Evolutionary conservation across 495 filamentous ascomycete genomes (phyloP).

Genomic region (Podospora tetraspora): DNA sequence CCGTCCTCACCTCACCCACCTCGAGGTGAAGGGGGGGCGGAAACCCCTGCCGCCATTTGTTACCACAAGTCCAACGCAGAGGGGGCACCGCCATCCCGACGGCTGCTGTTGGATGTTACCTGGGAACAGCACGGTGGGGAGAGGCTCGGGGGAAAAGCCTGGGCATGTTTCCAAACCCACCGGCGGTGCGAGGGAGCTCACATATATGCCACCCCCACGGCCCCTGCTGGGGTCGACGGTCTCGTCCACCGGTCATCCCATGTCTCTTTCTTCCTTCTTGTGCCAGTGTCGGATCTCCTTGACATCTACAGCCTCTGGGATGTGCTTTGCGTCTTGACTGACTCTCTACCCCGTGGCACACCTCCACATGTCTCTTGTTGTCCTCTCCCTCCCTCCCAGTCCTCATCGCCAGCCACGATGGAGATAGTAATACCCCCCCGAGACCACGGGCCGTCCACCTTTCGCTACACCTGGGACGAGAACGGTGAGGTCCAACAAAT

Average conservation of each 20-base stretch:
- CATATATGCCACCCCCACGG: constrained; percentile 11
- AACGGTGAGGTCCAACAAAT: constrained; percentile 30
- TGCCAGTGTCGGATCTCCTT: constrained; percentile 7
- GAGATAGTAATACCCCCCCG: constrained; percentile 31
- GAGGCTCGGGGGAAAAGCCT: background rate
- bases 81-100: background rate
- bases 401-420: constrained; percentile 22
- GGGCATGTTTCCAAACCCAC: background rate
- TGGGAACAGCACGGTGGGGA: background rate
- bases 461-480: constrained; percentile 31
- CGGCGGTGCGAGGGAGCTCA: background rate
- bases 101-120: background rate
- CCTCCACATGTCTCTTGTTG: constrained; percentile 17
- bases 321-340: constrained; percentile 5
- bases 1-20: background rate
- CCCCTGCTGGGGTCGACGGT: constrained; percentile 7
- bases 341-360: background rate
- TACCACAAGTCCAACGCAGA: background rate
- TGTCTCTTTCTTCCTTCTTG: background rate
- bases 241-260: constrained; percentile 13
- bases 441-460: constrained; percentile 28
- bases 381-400: background rate
- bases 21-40: background rate
- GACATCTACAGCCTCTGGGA: background rate
- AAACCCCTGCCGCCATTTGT: background rate